phyloP scores from a whole-genome alignment of 208 protist genomes.

The Leptomonas pyrrhocoris region DNA sequence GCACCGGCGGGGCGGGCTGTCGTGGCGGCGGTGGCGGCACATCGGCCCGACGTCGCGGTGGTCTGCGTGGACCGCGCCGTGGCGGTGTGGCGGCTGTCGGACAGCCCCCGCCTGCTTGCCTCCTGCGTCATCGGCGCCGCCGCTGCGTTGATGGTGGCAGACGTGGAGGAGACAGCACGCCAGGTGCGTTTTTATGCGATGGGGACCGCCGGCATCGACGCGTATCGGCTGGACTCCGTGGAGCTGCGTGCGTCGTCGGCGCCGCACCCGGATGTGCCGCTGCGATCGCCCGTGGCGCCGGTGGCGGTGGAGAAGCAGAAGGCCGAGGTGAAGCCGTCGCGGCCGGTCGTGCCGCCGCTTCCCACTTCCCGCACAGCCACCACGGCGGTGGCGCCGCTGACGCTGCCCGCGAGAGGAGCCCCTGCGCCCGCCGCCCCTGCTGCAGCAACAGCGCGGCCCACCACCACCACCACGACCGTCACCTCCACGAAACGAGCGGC shows the following conservation, averaged over 20 bases:
- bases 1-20: background rate
- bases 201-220: background rate
- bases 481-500: background rate
- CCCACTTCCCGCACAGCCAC: background rate
- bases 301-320: background rate
- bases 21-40: constrained; percentile 9
- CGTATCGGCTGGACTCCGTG: constrained; percentile 9
- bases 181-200: background rate
- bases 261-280: background rate
- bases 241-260: background rate
- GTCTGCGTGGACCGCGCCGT: constrained; percentile 16
- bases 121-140: background rate
- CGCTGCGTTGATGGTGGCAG: background rate
- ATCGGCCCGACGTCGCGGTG: constrained; percentile 10
- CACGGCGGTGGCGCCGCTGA: background rate
- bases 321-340: background rate
- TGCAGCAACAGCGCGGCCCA: background rate
- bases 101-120: constrained; percentile 10
- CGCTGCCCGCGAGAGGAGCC: background rate
- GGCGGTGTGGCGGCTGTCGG: constrained; percentile 26
- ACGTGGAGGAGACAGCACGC: constrained; percentile 11
- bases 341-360: background rate
- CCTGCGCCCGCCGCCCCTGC: background rate
- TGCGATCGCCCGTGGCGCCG: background rate
- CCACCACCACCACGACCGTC: background rate